Percentiles rank a stretch among this genome's conserved stretches.
Conservation (phyloP, 805 yeast species). For the Dipodascus geniculatus region DNA sequence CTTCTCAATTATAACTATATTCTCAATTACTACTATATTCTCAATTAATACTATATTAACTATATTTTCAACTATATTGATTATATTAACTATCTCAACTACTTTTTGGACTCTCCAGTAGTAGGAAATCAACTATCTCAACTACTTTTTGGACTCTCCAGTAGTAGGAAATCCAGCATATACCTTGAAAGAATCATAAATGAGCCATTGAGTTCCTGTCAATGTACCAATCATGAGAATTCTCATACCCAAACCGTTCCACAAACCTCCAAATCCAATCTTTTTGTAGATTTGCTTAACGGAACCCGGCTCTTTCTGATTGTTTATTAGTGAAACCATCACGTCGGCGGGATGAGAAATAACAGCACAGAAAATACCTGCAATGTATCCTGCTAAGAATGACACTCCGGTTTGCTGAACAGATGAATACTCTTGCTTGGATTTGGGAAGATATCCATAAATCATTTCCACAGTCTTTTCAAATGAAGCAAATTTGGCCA, state of each 20-base stretch:
- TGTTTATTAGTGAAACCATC: slow-evolving; percentile 86
- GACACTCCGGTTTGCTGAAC: slow-evolving; percentile 88
- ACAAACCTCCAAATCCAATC: slow-evolving; percentile 83
- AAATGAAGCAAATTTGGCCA: slow-evolving; percentile 93
- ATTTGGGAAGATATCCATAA: slow-evolving; percentile 60
- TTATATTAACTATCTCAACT: not conserved
- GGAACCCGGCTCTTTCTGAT: slow-evolving; percentile 55
- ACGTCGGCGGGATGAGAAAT: slow-evolving; percentile 99
- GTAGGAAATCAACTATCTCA: no score
- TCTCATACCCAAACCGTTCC: slow-evolving; percentile 93
- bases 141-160: not conserved
- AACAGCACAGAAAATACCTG: slow-evolving; percentile 92
- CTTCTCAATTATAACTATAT: no score
- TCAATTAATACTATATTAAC: no score
- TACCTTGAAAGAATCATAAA: slow-evolving; percentile 71
- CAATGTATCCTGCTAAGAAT: slow-evolving; percentile 90
- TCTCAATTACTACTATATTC: no score
- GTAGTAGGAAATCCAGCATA: not conserved
- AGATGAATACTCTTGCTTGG: slow-evolving; percentile 57
- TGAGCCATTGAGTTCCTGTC: slow-evolving; percentile 94
- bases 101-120: not conserved
- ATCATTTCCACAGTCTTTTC: slow-evolving; percentile 81
- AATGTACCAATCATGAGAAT: slow-evolving; percentile 95
- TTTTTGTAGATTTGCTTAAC: slow-evolving; percentile 60
- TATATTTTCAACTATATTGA: no score